Conservation (phyloP, 371 early-diverging fungal species). For the Conidiobolus incongruus region DNA sequence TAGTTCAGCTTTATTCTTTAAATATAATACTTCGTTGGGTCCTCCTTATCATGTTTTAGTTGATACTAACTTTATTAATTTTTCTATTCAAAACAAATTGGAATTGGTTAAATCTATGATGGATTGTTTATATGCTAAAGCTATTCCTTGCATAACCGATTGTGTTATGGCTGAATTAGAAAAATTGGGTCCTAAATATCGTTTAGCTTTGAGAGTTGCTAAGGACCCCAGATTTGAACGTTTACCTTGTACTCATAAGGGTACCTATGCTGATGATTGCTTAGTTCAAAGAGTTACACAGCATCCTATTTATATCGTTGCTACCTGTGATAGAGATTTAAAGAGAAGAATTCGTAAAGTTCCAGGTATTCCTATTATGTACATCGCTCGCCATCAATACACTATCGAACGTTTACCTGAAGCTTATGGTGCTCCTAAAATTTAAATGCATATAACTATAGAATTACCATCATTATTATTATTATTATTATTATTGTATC, state of each 20-base stretch:
- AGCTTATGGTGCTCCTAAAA: slow-evolving; percentile 16
- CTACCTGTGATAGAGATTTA: slow-evolving; percentile 97
- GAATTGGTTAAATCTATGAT: slow-evolving; percentile 94
- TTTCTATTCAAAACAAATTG: slow-evolving; percentile 96
- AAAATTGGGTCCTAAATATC: slow-evolving; percentile 92
- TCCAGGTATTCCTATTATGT: slow-evolving; percentile 99
- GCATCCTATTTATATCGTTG: slow-evolving; percentile 97
- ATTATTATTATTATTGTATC: too few relatives aligned
- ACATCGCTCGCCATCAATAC: slow-evolving; percentile 78
- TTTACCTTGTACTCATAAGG: slow-evolving; percentile 95
- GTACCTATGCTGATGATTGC: slow-evolving; percentile 99
- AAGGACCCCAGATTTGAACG: slow-evolving; percentile 91
- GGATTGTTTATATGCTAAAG: slow-evolving; percentile 94
- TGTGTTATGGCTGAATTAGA: slow-evolving; percentile 99
- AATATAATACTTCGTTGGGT: slow-evolving; percentile 85
- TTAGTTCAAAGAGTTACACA: slow-evolving; percentile 89
- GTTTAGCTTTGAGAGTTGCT: slow-evolving; percentile 89
- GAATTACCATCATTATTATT: slow-evolving; percentile 41
- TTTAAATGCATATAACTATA: too few relatives aligned
- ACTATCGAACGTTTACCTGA: slow-evolving; percentile 93
- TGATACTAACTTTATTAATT: slow-evolving; percentile 99
- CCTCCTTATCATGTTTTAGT: slow-evolving; percentile 98
- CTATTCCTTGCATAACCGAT: slow-evolving; percentile 94
- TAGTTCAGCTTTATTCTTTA: slow-evolving; percentile 89
- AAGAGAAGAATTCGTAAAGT: slow-evolving; percentile 96